Conservation (phyloP, 2,329 filamentous ascomycete genomes). For the Phialocephala subalpina region DNA sequence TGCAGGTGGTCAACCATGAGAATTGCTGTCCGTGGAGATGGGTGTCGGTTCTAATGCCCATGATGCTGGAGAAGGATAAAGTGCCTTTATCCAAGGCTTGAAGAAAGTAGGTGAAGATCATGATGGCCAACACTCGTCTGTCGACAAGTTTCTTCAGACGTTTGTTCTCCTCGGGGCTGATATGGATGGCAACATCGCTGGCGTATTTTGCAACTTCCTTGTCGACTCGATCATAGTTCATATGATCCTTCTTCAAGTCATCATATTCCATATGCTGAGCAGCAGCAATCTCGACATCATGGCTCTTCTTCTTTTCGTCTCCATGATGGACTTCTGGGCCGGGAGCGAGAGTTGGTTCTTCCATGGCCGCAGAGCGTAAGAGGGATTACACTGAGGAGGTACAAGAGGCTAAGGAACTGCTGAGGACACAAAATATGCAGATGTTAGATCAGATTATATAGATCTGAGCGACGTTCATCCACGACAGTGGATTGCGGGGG, state of each 20-base stretch:
- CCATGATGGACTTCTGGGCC: constrained; percentile 13
- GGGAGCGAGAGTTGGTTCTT: constrained; percentile 18
- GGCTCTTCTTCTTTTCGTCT: constrained; percentile 36
- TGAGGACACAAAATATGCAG: not conserved
- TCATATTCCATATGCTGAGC: constrained; percentile 47
- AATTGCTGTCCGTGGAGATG: constrained; percentile 53
- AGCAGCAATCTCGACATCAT: constrained; percentile 57
- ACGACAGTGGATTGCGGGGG: not conserved
- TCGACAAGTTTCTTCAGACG: constrained; percentile 72
- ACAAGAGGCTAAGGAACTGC: not conserved
- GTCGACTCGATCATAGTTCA: constrained; percentile 69
- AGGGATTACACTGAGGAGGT: not conserved
- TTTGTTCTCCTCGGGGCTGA: constrained; percentile 65
- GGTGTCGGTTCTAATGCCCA: constrained; percentile 38
- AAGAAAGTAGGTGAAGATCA: constrained; percentile 66
- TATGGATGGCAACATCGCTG: constrained; percentile 58
- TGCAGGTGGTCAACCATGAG: constrained; percentile 41
- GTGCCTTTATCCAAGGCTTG: constrained; percentile 47
- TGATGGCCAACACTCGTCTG: constrained; percentile 70
- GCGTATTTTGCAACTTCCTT: constrained; percentile 76
- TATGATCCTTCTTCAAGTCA: constrained; percentile 51
- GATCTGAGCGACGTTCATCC: not conserved
- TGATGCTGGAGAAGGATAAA: constrained; percentile 40
- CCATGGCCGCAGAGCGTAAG: constrained; percentile 1
- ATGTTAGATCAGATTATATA: constrained; percentile 1